These are phyloP conservation scores for Claviceps capensis DNA, from an alignment of 2,329 filamentous ascomycete species.

Conservation along the genomic window DNA sequence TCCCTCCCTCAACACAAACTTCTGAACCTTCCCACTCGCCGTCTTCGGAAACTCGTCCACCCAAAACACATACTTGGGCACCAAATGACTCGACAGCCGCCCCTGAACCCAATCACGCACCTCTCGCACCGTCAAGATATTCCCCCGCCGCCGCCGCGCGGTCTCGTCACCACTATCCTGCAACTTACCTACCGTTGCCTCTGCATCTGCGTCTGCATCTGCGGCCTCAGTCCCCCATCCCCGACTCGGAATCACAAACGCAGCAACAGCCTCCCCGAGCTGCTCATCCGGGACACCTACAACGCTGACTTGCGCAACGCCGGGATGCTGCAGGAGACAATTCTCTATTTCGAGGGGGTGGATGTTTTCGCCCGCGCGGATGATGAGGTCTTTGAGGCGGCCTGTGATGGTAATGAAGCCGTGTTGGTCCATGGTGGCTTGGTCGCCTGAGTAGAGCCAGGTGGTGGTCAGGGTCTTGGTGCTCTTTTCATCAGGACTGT, in stretches of 20 bases:
- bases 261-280: conserved; percentile 78
- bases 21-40: conserved; percentile 92
- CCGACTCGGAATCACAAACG: conserved; percentile 53
- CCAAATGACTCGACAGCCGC: conserved; percentile 59
- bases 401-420: conserved; percentile 85
- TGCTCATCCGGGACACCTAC: conserved; percentile 70
- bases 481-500: too few species aligned
- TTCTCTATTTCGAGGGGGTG: conserved; percentile 90
- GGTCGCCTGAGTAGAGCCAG: conserved; percentile 92
- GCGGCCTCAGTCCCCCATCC: conserved; percentile 15
- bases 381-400: conserved; percentile 89
- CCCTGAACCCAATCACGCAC: conserved; percentile 60
- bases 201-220: too few species aligned
- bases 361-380: conserved; percentile 90
- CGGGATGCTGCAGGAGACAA: conserved; percentile 59
- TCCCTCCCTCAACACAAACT: conserved; percentile 73
- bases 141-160: too few species aligned
- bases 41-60: conserved; percentile 81
- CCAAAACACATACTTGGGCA: conserved; percentile 85
- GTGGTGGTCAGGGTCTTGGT: conserved; percentile 23
- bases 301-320: conserved; percentile 63
- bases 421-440: conserved; percentile 68
- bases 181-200: too few species aligned
- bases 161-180: too few species aligned
- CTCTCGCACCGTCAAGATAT: conserved; percentile 36